Base-by-base conservation (phyloP, 1,139 yeast genomes). In the Taphrina communis region DNA sequence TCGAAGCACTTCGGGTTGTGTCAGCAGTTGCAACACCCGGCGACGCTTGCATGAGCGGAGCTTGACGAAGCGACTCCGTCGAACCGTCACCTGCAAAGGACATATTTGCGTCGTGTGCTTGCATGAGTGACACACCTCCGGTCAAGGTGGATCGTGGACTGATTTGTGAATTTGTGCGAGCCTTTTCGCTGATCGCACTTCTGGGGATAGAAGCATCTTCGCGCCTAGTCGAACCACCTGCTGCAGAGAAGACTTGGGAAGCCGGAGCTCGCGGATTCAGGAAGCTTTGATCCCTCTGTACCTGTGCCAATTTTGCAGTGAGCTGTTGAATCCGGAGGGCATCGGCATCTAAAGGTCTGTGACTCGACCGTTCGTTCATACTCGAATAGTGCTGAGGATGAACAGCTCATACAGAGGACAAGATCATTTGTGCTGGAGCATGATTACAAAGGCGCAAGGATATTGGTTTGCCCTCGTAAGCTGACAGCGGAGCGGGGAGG, bases 321-420 rank as follows among this genome's bases (percentile, higher is more conserved):
- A 63, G 61, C 31, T 63, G 59, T 48, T 63, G 61, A 36, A 63
- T 63, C 39, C 67, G 67, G 25, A 53, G 55, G 6, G 67, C 67
- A 46, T 63, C 67, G 36, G 61, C 67, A 17, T 63, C 67, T 38
- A 53, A 46, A 6, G 67, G 67, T 31, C 62, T 58, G n/a, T 21
- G 51, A 14, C 21, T 39, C 7, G 62, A 14, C 14, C 31, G 25
- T 31, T 44, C 42, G 41, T 39, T 58, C 62, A 58, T 58, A n/a
- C 4, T 2, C 12, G 48, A 44, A 14, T 12, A 12, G 48, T 25
- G 31, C 31, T 25, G 31, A 25, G 31, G 31, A 25, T 25, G 31
- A 25, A 25, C 31, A 25, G 31, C 31, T 25, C 31, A 25, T 25
- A 25, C 31, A 25, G 0, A 25, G 31, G 4, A 25, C 31, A 25